These are phyloP conservation scores for Dalbergia oliveri DNA, from an alignment of 306 rosid species.

Conservation along the genomic window DNA sequence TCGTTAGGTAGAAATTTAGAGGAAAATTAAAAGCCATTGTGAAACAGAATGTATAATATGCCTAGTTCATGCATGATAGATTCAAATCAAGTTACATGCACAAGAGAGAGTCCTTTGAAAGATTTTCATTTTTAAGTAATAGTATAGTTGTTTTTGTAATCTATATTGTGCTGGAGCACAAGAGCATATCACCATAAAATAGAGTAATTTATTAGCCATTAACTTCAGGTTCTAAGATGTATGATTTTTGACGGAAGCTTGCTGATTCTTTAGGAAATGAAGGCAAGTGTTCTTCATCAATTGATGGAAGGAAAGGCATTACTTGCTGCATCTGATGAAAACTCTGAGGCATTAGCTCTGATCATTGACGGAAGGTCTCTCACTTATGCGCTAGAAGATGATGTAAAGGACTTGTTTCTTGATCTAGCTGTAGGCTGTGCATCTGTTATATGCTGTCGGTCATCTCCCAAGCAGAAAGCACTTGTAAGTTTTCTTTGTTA, in stretches of 20 bases:
- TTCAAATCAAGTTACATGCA: no score
- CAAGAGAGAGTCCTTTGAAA: neutral
- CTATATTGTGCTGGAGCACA: neutral
- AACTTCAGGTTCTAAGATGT: neutral
- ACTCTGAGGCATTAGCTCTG: constrained; percentile 75
- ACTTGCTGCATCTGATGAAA: constrained; percentile 55
- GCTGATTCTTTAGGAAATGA: constrained; percentile 58
- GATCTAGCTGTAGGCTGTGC: constrained; percentile 85
- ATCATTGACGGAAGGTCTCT: constrained; percentile 94
- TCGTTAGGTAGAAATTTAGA: neutral
- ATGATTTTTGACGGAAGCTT: constrained; percentile 28
- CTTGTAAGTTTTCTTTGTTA: constrained; percentile 53
- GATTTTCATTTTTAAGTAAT: neutral
- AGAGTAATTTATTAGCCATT: neutral
- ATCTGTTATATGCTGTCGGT: constrained; percentile 91
- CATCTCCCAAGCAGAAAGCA: constrained; percentile 96
- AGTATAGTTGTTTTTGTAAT: neutral
- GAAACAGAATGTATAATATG: neutral
- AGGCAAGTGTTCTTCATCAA: constrained; percentile 70
- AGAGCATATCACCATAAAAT: constrained; percentile 9
- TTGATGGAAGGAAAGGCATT: constrained; percentile 67
- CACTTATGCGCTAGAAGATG: constrained; percentile 74
- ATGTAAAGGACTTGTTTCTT: constrained; percentile 76
- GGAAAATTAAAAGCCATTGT: no score
- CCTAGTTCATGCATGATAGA: neutral